These are phyloP conservation scores for Euptelea pleiosperma DNA, from an alignment of 164 flowering plant species.

Conservation along the genomic window DNA sequence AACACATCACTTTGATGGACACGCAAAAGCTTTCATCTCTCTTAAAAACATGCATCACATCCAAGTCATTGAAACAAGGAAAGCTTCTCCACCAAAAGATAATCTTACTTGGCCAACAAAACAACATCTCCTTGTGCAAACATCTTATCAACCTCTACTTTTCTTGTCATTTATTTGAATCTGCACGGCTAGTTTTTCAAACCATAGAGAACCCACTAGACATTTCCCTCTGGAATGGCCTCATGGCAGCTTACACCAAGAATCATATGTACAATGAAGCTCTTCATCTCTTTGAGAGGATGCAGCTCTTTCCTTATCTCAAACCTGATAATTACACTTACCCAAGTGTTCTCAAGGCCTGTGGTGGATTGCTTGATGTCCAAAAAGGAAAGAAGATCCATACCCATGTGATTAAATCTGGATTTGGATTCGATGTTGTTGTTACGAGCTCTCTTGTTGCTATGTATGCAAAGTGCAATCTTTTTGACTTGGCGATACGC, in stretches of 20 bases:
- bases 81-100: slow-evolving; percentile 28
- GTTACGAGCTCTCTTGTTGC: slow-evolving; percentile 46
- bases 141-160: slow-evolving; percentile 53
- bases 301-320: slow-evolving; percentile 30
- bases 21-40: slow-evolving; percentile 8
- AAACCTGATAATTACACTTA: slow-evolving; percentile 55
- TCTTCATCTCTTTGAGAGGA: slow-evolving; percentile 33
- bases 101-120: slow-evolving; percentile 20
- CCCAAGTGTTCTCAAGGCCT: slow-evolving; percentile 64
- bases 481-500: slow-evolving; percentile 29
- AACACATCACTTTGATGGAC: slow-evolving; percentile 9
- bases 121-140: slow-evolving; percentile 42
- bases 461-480: slow-evolving; percentile 55
- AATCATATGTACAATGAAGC: slow-evolving; percentile 47
- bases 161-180: slow-evolving; percentile 36
- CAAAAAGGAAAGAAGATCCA: slow-evolving; percentile 45
- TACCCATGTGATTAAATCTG: slow-evolving; percentile 42
- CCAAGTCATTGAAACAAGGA: slow-evolving; percentile 23
- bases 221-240: slow-evolving; percentile 58
- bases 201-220: slow-evolving; percentile 41
- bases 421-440: slow-evolving; percentile 48
- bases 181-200: slow-evolving; percentile 46
- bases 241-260: slow-evolving; percentile 51
- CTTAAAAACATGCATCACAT: slow-evolving; percentile 14
- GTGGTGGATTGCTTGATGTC: slow-evolving; percentile 37